Base-by-base conservation (phyloP, 2,329 filamentous ascomycete genomes). In the Tolypocladium sp. region DNA sequence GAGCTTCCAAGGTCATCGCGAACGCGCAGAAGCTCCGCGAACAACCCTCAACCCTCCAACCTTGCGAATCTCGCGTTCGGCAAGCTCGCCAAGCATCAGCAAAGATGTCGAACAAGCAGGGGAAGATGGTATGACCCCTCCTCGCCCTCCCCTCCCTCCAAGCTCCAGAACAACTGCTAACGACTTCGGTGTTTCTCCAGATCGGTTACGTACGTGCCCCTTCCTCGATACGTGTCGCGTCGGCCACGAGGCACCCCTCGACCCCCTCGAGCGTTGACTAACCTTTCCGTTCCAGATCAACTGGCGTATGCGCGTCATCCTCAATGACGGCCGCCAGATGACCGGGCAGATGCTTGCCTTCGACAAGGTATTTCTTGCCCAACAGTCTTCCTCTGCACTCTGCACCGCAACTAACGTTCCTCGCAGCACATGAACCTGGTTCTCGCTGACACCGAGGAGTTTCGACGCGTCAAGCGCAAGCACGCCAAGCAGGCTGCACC, bases 281-380 rank as follows among this genome's bases (percentile, higher is more conserved):
- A 63, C 55, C 7, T 15, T 27, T 8, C 41, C 15, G 15, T 49
- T n/a, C 42, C 63, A 97, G 94, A 96, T 99, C 83, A 97, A 99
- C 81, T 97, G 96, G 82, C 91, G 93, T 77, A 97, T 99, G 92
- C 89, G 93, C 73, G 89, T 97, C 65, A 97, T 92, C 59, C 83
- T 99, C 74, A 91, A 91, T 71, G 94, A 99, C 79, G 91, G 91
- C 65, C 88, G 94, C 71, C 91, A 97, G 76, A 95, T 99, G 87
- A 92, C 92, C 46, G 94, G 92, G 63, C 92, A 97, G 76, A 96
- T 99, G 91, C 85, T 99, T 67, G 94, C 94, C 58, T 99, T 97
- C 71, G 94, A 99, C 77, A 97, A 97, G 85, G 91, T 93, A 77
- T 60, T 27, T 52, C 67, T 60, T 12, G 57, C 40, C 57, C 10